These are phyloP conservation scores for Micractinium sp. DNA, from an alignment of 139 green algal species.

Conservation along the genomic window DNA sequence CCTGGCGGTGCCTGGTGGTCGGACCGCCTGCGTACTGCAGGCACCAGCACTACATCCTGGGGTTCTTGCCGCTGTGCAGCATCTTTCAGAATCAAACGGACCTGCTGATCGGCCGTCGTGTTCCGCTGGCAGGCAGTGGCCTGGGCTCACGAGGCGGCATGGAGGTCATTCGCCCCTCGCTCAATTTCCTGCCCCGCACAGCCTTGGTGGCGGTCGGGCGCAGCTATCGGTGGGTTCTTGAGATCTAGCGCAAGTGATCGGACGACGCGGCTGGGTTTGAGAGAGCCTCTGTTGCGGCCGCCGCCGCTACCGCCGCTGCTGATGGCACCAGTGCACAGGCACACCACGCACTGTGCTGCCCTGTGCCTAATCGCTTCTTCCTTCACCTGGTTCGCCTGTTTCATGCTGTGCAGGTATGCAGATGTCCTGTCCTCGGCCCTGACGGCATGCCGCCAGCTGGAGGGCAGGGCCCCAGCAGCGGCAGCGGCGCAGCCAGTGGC, in stretches of 20 bases:
- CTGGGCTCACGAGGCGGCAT: background rate
- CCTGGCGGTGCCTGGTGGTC: too few relatives aligned
- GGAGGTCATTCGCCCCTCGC: constrained; percentile 24
- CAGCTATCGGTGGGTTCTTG: background rate
- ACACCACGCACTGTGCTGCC: too few relatives aligned
- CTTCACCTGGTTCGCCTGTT: too few relatives aligned
- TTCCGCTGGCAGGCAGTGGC: too few relatives aligned
- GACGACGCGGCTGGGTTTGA: background rate
- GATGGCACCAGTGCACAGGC: too few relatives aligned
- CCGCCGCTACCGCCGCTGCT: background rate
- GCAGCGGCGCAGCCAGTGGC: background rate
- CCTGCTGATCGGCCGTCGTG: background rate
- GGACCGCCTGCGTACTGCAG: background rate
- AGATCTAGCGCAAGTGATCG: background rate
- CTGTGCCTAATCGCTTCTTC: too few relatives aligned
- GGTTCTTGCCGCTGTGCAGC: background rate
- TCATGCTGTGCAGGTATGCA: constrained; percentile 4
- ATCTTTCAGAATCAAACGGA: background rate
- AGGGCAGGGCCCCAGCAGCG: background rate
- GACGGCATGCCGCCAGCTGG: background rate
- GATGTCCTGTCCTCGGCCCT: constrained; percentile 17
- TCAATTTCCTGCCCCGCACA: constrained; percentile 9
- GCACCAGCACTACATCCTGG: background rate
- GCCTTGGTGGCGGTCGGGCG: background rate
- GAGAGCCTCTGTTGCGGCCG: background rate